Base-by-base conservation (phyloP, 2,329 filamentous ascomycete genomes). In the Hymenoscyphus linearis region DNA sequence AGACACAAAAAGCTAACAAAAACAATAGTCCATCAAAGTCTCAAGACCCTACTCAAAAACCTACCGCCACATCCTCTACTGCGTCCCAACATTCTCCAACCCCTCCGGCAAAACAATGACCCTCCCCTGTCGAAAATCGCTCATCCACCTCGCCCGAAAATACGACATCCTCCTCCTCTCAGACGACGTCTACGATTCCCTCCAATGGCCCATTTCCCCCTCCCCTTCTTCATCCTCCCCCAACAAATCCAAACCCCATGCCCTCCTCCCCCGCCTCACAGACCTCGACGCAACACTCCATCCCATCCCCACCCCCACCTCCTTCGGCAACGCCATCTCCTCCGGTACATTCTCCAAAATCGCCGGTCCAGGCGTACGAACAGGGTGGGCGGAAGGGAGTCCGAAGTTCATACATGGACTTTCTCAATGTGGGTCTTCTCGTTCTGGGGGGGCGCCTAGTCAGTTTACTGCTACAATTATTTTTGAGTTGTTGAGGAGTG, bases 321-420 rank as follows among this genome's bases (percentile, higher is more conserved):
- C 85, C 52, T 96, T 93, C 72, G 92, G 93, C 12, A 87, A 98
- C 73, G 83, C 85, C 10, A 79, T 93, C 37, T 93, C 89, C 69
- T 98, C 98, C 72, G 92, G 90, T 25, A 91, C 88, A 6, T 98
- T 98, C 74, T 91, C 86, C 72, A 99, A 99, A 74, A 85, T 98
- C 40, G 82, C 86, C 31, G 91, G 85, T 0, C 92, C 93, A 0
- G 95, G 93, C 0, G 76, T 89, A 57, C 82, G 93, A 13, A 93
- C 90, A 0, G 93, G 93, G n/a, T 98, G 93, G 93, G 84, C 86
- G 1, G 91, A 96, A 73, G 88, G 83, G 0, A 87, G 85, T 5
- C 77, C 80, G 58, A 85, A 82, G 67, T 75, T 90, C 60, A 80
- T 81, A 2, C 70, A 76, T 57, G 84, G 83, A 0, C 67, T 85